Evolutionary conservation across 1,284 basidiomycete genomes (phyloP), one percentile per base, ranked within the genome.

Genomic region (Tylopilus sp.): DNA sequence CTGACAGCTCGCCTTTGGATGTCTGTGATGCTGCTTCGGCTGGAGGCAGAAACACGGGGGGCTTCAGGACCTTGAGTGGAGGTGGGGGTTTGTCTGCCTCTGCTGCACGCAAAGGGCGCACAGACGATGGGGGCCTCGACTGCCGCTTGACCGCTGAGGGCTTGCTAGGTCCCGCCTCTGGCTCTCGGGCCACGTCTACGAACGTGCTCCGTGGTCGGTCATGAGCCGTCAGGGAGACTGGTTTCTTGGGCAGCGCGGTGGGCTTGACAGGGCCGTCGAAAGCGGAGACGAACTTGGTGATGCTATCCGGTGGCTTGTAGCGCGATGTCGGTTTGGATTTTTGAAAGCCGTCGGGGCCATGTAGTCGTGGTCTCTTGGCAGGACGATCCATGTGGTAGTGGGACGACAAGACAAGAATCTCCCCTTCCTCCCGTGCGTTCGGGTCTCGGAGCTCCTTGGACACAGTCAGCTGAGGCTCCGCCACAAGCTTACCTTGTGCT

Each of bases 231-330:
- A 26, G 16, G n/a, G 52, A 44, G 28, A 31, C 42, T 1, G 21
- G 33, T 48, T 51, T 53, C 41, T 53, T 39, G 21, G 38, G 34
- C 6, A 9, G 36, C 2, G 28, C 23, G 4, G 2, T 3, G n/a
- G 39, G n/a, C 26, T 48, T 54, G 39, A 18, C n/a, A 12, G 41
- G 40, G 6, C 31, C 8, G 38, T 52, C 60, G 21, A 69, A 69
- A 6, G 64, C 43, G 3, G 65, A 65, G 33, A 66, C 51, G 16
- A 69, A 67, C 31, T 53, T 63, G 43, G 58, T 64, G 54, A 64
- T 53, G 31, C 63, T 59, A 33, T 60, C 55, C 12, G 63, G 59
- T n/a, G 60, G 64, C 31, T 61, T 66, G 49, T 65, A 65, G 29
- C 41, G 55, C 43, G 58, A 43, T 4, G 47, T 42, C 2, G 56